Conservation (phyloP, 305 asterid species). For the Fraxinus paxiana region DNA sequence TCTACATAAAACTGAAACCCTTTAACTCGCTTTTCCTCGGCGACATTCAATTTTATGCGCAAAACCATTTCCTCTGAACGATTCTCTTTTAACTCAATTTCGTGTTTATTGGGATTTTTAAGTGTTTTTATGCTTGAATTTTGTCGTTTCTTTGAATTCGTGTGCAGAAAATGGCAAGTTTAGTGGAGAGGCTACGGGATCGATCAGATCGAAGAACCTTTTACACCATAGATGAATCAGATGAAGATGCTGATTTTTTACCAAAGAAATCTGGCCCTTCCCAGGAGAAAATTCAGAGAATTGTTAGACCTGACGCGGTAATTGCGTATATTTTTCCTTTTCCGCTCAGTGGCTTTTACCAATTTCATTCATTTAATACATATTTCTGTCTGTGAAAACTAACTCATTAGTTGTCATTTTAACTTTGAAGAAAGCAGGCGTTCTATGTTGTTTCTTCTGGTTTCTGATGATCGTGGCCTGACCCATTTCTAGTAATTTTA, state of each 20-base stretch:
- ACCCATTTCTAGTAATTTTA: background rate
- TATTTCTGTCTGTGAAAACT: background rate
- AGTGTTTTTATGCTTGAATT: background rate
- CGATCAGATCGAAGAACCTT: slow-evolving; percentile 81
- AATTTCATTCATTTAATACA: background rate
- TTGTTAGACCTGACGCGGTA: slow-evolving; percentile 70
- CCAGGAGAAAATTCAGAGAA: slow-evolving; percentile 51
- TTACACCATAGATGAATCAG: slow-evolving; percentile 81
- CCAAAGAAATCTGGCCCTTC: slow-evolving; percentile 46
- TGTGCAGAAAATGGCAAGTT: slow-evolving; percentile 62
- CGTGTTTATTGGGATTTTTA: background rate
- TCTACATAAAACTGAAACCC: background rate
- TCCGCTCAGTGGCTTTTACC: background rate
- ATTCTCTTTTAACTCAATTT: background rate
- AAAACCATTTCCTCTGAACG: background rate
- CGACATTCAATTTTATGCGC: background rate
- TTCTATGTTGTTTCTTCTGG: background rate
- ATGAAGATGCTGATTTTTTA: slow-evolving; percentile 62
- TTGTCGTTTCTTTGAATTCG: slow-evolving; percentile 3
- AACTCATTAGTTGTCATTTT: background rate
- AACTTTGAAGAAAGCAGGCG: background rate
- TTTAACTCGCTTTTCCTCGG: slow-evolving; percentile 17
- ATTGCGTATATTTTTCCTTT: slow-evolving; percentile 7
- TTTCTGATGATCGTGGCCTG: background rate
- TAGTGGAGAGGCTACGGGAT: slow-evolving; percentile 89